Evolutionary conservation across 1,284 basidiomycete species (phyloP).

Genomic region (Ustilago lituana): DNA sequence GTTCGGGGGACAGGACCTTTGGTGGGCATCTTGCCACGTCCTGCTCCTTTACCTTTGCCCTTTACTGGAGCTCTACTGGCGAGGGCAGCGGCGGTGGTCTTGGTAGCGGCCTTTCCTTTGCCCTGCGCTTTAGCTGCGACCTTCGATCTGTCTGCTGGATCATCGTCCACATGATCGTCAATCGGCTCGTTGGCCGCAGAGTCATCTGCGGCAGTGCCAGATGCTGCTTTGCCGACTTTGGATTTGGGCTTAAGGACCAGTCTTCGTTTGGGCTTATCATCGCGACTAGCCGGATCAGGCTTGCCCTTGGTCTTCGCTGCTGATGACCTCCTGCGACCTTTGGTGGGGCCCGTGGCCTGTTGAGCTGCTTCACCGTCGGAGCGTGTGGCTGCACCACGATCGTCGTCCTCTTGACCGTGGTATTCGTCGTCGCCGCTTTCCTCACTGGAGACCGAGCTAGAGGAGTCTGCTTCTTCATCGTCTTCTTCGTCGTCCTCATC

Average conservation of each 20-base stretch:
- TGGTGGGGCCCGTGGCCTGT: not conserved
- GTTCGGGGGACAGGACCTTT: slow-evolving; percentile 31
- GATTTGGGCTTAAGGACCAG: slow-evolving; percentile 46
- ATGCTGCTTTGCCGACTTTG: slow-evolving; percentile 27
- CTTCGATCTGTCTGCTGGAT: slow-evolving; percentile 1
- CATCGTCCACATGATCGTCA: slow-evolving; percentile 10
- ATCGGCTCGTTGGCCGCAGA: slow-evolving; percentile 6
- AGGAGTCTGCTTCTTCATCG: slow-evolving; percentile 26
- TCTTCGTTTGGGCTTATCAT: slow-evolving; percentile 36
- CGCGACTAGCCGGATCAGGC: slow-evolving; percentile 11
- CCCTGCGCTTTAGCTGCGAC: slow-evolving; percentile 6
- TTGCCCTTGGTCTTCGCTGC: slow-evolving; percentile 17
- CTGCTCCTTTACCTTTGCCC: slow-evolving; percentile 42
- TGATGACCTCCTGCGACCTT: slow-evolving; percentile 26
- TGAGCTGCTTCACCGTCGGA: slow-evolving; percentile 1
- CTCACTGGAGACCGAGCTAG: slow-evolving; percentile 22
- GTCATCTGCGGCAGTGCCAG: slow-evolving; percentile 3
- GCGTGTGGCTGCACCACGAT: slow-evolving; percentile 8
- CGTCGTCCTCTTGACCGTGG: slow-evolving; percentile 18
- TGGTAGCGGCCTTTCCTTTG: slow-evolving; percentile 25
- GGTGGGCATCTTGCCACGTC: slow-evolving; percentile 41
- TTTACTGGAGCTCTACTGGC: slow-evolving; percentile 35
- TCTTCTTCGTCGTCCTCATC: slow-evolving; percentile 14
- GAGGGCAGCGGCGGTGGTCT: slow-evolving; percentile 35
- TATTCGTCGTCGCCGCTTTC: slow-evolving; percentile 33